phyloP scores from a whole-genome alignment of 1,284 basidiomycete species.

The Fomitopsis pinicola region DNA sequence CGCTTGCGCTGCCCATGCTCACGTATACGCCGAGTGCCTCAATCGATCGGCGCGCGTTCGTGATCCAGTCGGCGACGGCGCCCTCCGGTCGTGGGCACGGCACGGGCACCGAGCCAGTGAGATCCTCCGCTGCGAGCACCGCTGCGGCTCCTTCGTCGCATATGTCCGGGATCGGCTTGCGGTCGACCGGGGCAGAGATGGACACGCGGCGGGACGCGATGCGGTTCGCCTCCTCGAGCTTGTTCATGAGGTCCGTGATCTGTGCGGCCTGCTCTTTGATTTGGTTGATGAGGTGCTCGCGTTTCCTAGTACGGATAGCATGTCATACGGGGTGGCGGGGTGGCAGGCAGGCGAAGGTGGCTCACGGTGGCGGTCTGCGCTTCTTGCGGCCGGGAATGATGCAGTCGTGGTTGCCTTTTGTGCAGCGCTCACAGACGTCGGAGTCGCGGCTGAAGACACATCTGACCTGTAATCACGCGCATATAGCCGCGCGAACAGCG shows the following conservation, averaged over 20 bases:
- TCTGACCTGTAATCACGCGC: constrained; percentile 40
- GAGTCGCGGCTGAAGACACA: constrained; percentile 67
- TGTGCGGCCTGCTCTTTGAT: constrained; percentile 68
- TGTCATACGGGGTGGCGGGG: neutral
- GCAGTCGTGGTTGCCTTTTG: constrained; percentile 63
- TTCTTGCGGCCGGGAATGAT: constrained; percentile 73
- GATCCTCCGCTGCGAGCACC: neutral
- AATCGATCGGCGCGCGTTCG: constrained; percentile 62
- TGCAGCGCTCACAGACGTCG: constrained; percentile 68
- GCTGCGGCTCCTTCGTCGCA: constrained; percentile 7
- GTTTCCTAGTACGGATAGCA: constrained; percentile 42
- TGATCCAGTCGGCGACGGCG: constrained; percentile 66
- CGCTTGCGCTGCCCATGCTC: constrained; percentile 49
- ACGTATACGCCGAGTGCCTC: constrained; percentile 63
- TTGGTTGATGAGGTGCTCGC: constrained; percentile 68
- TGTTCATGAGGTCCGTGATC: constrained; percentile 62
- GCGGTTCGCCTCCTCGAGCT: constrained; percentile 45
- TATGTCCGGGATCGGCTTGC: neutral
- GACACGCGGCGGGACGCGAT: constrained; percentile 16
- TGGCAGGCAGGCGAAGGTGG: neutral
- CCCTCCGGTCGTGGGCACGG: constrained; percentile 22
- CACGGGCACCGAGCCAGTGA: neutral
- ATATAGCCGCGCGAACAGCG: neutral
- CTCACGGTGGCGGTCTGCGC: constrained; percentile 71
- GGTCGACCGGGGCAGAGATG: constrained; percentile 4